Evolutionary conservation across 345 rosid species (phyloP), one percentile per base, ranked within the genome.

Genomic region (Gossypium mustelinum): DNA sequence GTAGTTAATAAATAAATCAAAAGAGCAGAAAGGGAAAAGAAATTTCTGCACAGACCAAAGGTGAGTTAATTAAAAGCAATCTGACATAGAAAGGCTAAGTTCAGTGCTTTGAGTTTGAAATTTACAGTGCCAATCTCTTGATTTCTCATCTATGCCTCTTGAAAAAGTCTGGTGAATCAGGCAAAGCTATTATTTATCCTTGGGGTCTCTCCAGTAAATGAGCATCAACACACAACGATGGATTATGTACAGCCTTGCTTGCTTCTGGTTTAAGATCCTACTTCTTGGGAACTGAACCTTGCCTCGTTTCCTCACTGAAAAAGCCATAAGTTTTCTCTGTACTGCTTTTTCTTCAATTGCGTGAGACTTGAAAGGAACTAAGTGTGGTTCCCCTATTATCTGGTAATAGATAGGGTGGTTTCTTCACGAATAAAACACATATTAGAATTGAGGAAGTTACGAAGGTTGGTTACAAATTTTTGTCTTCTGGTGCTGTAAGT

Each of bases 221-320:
- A 83, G 75, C 85, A 78, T 80, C 78, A 78, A 3, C 66, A 81
- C 82, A 61, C 85, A 80, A 4, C 75, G 82, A 69, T 68, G 77
- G 71, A 81, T 75, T 51, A 81, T 81, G 73, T 79, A 83, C 54
- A 85, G 68, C 77, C 82, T 85, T 29, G 78, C 77, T 66, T 59
- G 77, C 77, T 81, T 77, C 83, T 71, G 82, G 56, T 79, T 79
- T 16, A 81, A 54, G 75, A 61, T 71, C 75, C 55, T 76, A 34
- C 54, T 58, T 51, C 52, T 76, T 7, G 78, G 68, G 64, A 63
- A 64, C 66, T 41, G 22, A 44, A 58, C 74, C 29, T 79, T 74
- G 57, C 48, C 70, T 68, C 65, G 13, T 50, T 75, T 76, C 68
- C 25, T 50, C 13, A 24, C 20, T 0, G 55, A 11, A 65, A 72